Base-by-base conservation (phyloP, 257 asterid species). In the Nemophila menziesii region DNA sequence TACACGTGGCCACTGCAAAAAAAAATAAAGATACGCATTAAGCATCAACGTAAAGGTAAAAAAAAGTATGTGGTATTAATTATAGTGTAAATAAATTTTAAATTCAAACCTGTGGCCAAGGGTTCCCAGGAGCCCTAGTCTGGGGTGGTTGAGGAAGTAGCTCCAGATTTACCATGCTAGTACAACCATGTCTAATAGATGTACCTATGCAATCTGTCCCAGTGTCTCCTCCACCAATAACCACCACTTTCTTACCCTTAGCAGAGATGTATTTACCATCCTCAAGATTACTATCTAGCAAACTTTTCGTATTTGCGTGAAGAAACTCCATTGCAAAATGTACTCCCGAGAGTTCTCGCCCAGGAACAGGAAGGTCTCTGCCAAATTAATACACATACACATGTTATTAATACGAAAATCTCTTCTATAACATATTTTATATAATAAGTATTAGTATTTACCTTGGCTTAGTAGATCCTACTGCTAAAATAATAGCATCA, bases 281-380 rank as follows among this genome's bases (percentile, higher is more conserved):
- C 75, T 71, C 33, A 34, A 81, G 99, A 57, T 85, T 69, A 73
- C 89, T 85, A 57, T 90, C 99, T 3, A 90, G 92, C 68, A 90
- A 69, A 58, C 99, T 90, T 44, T 85, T 90, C 2, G 99, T 90
- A 64, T 90, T 90, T 14, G 94, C 94, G 54, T 81, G 96, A 52
- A 90, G 96, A 66, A 90, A 85, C 63, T 90, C 94, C 99, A 90
- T 90, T 6, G 99, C 99, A 53, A 81, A 90, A 75, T 85, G 94
- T 44, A 90, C 92, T 46, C 99, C 99, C 22, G 92, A 71, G 19
- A 85, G 72, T 49, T 85, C 94, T 20, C 93, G 84, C 39, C 99
- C 99, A 49, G 96, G 96, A 63, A 90, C 94, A 53, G 80, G 86
- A 62, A 90, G 96, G 61, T 90, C 94, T 78, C 99, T 90, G 71